Percentiles rank a stretch among this genome's conserved stretches.
Conservation (phyloP, 2,329 filamentous ascomycete genomes). For the Penicillium hordei region DNA sequence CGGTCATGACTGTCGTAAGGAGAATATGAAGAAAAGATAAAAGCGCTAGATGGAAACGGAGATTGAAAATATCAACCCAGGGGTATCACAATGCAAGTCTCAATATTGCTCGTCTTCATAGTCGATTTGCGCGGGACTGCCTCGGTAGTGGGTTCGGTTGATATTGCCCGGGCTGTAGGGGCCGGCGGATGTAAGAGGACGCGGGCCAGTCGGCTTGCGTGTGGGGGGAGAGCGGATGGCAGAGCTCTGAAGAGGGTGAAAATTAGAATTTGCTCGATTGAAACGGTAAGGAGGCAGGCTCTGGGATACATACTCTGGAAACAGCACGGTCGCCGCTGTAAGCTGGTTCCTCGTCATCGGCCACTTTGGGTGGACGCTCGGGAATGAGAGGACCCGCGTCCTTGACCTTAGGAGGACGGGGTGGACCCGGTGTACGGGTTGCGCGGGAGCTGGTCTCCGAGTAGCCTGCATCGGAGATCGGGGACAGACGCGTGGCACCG, state of each 20-base stretch:
- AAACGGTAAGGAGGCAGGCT: background rate
- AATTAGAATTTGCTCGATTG: slow-evolving; percentile 10
- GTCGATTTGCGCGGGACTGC: slow-evolving; percentile 44
- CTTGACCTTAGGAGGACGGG: slow-evolving; percentile 54
- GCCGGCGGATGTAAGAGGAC: slow-evolving; percentile 44
- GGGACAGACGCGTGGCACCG: slow-evolving; percentile 43
- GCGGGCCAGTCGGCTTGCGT: slow-evolving; percentile 51
- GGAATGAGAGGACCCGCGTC: slow-evolving; percentile 62
- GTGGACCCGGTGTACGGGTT: slow-evolving; percentile 41
- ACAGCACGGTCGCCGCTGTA: slow-evolving; percentile 43
- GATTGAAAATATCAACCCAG: slow-evolving; percentile 13
- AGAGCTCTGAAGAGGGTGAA: slow-evolving; percentile 25
- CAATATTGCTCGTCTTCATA: slow-evolving; percentile 37
- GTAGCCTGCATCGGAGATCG: slow-evolving; percentile 49
- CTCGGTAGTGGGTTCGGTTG: slow-evolving; percentile 41
- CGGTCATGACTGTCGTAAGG: slow-evolving; percentile 8
- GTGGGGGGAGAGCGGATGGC: slow-evolving; percentile 37
- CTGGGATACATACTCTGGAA: slow-evolving; percentile 34
- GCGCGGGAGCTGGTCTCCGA: slow-evolving; percentile 43
- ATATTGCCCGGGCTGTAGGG: slow-evolving; percentile 37
- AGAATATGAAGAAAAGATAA: slow-evolving; percentile 7
- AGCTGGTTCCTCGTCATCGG: slow-evolving; percentile 36
- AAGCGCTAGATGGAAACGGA: slow-evolving; percentile 5
- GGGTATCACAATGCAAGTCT: slow-evolving; percentile 27
- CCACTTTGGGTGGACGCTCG: slow-evolving; percentile 46